Conservation (phyloP, 2,329 filamentous ascomycete genomes). For the Curvularia verruculosa region DNA sequence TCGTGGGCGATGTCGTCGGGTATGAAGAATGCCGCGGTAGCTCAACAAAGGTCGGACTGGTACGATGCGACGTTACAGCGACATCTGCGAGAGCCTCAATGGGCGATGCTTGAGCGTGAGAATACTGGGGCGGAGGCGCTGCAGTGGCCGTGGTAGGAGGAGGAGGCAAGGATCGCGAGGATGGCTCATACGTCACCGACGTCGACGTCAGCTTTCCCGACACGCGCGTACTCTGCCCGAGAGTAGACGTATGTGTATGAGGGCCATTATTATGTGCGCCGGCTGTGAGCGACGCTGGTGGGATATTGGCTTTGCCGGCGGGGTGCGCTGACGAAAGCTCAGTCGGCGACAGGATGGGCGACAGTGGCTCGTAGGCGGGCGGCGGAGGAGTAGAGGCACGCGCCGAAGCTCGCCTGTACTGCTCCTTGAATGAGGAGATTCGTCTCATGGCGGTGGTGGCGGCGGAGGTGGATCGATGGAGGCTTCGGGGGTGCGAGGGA, state of each 20-base stretch:
- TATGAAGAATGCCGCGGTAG: constrained; percentile 32
- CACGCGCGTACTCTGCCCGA: constrained; percentile 14
- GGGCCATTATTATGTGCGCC: constrained; percentile 20
- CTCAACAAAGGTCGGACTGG: constrained; percentile 42
- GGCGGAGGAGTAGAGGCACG: constrained; percentile 42
- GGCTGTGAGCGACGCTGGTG: constrained; percentile 15
- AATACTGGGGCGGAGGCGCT: constrained; percentile 20
- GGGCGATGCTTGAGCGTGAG: constrained; percentile 42
- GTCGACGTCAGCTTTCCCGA: constrained; percentile 19
- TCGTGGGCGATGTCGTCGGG: constrained; percentile 28
- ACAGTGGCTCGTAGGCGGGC: constrained; percentile 46
- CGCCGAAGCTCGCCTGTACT: constrained; percentile 39
- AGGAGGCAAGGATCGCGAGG: constrained; percentile 31
- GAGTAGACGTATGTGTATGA: background rate
- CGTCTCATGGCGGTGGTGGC: constrained; percentile 36
- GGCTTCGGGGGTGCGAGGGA: constrained; percentile 30
- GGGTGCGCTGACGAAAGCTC: constrained; percentile 27
- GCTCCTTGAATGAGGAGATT: constrained; percentile 43
- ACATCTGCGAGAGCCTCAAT: constrained; percentile 55
- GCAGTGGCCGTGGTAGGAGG: constrained; percentile 25
- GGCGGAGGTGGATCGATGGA: constrained; percentile 23
- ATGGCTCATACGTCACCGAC: constrained; percentile 21
- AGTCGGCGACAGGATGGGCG: constrained; percentile 36
- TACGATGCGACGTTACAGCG: constrained; percentile 45
- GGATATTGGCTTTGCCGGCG: constrained; percentile 27